Evolutionary conservation across 2,329 filamentous ascomycete genomes (phyloP).

Genomic region (Zasmidium citrigriseum): DNA sequence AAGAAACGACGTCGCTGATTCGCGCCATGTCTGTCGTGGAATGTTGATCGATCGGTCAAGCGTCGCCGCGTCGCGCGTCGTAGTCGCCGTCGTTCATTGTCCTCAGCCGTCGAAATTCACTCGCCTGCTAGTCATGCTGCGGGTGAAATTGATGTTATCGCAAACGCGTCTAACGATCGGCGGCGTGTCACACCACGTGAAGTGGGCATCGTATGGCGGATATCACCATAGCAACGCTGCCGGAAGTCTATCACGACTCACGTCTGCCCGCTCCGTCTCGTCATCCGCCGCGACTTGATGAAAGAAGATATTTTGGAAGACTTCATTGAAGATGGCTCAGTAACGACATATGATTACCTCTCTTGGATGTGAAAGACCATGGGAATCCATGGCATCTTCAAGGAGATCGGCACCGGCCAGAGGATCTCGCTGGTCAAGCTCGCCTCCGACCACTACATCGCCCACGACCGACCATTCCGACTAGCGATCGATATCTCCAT

Average conservation of each 20-base stretch:
- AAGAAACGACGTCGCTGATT: conserved; percentile 5
- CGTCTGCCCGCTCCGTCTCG: background rate
- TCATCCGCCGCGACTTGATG: background rate
- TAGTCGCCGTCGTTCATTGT: background rate
- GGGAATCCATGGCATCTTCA: conserved; percentile 63
- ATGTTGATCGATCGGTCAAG: background rate
- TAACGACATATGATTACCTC: background rate
- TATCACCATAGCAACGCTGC: conserved; percentile 11
- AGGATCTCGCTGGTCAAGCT: conserved; percentile 81
- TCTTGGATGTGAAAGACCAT: conserved; percentile 16
- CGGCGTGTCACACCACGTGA: conserved; percentile 1
- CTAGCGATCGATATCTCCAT: conserved; percentile 94
- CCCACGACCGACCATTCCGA: conserved; percentile 71
- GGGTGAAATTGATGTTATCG: background rate
- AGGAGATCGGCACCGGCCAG: conserved; percentile 79
- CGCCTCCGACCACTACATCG: conserved; percentile 73
- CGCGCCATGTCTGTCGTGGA: conserved; percentile 4
- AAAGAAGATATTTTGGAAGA: background rate
- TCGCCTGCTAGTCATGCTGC: background rate
- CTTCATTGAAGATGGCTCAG: conserved; percentile 2
- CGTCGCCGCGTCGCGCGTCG: background rate
- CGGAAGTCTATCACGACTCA: background rate
- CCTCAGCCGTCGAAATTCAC: background rate
- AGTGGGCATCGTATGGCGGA: background rate
- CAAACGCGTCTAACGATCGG: background rate